Conservation (phyloP, 1,139 yeast genomes). For the Nakaseomyces nivariensis region DNA sequence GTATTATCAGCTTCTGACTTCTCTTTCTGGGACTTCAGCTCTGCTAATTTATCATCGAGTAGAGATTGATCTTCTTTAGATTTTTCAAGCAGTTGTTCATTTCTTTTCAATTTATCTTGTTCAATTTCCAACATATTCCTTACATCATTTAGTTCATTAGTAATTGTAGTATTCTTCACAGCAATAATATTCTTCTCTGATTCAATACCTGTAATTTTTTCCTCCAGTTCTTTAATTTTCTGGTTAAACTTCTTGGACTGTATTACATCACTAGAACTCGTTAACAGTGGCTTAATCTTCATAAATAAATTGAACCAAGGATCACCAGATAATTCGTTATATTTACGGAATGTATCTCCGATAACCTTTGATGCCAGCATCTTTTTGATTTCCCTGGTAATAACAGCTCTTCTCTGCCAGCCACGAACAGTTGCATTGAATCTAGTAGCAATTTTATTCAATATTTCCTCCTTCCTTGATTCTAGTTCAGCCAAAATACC, state of each 20-base stretch:
- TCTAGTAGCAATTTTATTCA: slow-evolving; percentile 46
- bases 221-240: slow-evolving; percentile 47
- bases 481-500: slow-evolving; percentile 89
- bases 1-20: slow-evolving; percentile 21
- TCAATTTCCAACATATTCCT: slow-evolving; percentile 24
- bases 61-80: slow-evolving; percentile 11
- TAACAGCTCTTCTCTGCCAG: slow-evolving; percentile 43
- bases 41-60: slow-evolving; percentile 23
- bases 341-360: slow-evolving; percentile 49
- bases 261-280: slow-evolving; percentile 51
- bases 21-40: slow-evolving; percentile 22
- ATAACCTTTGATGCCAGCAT: slow-evolving; percentile 66
- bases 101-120: slow-evolving; percentile 14
- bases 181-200: slow-evolving; percentile 27
- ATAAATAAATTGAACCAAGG: slow-evolving; percentile 77
- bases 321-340: slow-evolving; percentile 49
- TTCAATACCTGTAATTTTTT: slow-evolving; percentile 29
- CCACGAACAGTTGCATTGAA: slow-evolving; percentile 71
- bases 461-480: slow-evolving; percentile 57
- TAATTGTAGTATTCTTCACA: slow-evolving; percentile 28
- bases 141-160: slow-evolving; percentile 32
- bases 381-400: slow-evolving; percentile 43
- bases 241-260: slow-evolving; percentile 49
- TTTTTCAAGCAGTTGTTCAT: slow-evolving; percentile 21
- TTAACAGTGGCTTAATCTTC: slow-evolving; percentile 66